Evolutionary conservation across 2,329 filamentous ascomycete species (phyloP).

Genomic region (Claviceps purpurea): DNA sequence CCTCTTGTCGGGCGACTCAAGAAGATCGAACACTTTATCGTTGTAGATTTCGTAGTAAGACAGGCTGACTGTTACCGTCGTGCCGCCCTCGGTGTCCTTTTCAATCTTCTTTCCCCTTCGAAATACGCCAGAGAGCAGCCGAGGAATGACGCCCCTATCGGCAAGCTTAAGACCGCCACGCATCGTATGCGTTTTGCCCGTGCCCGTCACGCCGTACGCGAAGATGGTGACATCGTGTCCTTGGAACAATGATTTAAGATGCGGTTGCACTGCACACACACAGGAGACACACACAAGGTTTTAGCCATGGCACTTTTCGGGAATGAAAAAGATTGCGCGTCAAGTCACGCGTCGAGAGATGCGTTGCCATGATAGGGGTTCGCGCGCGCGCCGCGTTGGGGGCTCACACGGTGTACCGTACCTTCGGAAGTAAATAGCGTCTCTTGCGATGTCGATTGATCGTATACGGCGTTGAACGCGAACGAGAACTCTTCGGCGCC

Average conservation of each 20-base stretch:
- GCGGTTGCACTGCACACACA: constrained; percentile 56
- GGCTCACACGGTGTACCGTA: constrained; percentile 25
- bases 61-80: constrained; percentile 58
- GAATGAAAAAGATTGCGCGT: background rate
- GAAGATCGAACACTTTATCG: constrained; percentile 84
- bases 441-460: constrained; percentile 66
- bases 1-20: constrained; percentile 78
- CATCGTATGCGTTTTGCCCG: constrained; percentile 94
- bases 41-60: constrained; percentile 98
- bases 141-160: constrained; percentile 77
- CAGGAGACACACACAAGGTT: constrained; percentile 4
- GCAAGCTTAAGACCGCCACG: constrained; percentile 75
- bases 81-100: constrained; percentile 62
- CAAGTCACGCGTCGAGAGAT: background rate
- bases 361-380: background rate
- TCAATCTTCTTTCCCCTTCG: constrained; percentile 71
- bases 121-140: constrained; percentile 75
- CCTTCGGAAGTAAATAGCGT: constrained; percentile 81
- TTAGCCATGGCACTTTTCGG: constrained; percentile 9
- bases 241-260: constrained; percentile 82
- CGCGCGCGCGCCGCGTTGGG: background rate
- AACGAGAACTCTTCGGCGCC: constrained; percentile 85
- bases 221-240: constrained; percentile 83
- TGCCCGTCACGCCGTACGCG: constrained; percentile 85
- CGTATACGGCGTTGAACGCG: constrained; percentile 88